Base-by-base conservation (phyloP, 176 grass and related monocot species). In the Paspalum notatum region DNA sequence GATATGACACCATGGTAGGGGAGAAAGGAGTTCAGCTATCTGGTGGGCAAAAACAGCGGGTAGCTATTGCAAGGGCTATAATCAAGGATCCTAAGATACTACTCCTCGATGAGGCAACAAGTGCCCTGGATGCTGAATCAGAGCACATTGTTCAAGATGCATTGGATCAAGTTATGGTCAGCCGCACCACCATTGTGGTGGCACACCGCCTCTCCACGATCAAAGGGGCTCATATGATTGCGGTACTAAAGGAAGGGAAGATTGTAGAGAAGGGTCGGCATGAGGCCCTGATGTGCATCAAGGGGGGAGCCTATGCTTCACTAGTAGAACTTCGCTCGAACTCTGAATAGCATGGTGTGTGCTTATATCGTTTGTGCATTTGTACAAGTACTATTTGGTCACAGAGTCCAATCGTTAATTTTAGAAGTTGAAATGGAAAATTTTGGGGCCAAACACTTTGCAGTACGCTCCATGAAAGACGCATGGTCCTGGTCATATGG, bases 51-150 rank as follows among this genome's bases (percentile, higher is more conserved):
- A 91, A 91, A 62, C 89, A 91, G 18, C 50, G 89, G 1, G 20
- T 91, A 54, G 89, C 89, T 38, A 84, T 91, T 14, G 85, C 89
- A 62, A 84, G 85, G 85, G 89, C 89, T n/a, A 76, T 91, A 16
- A 69, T 87, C 55, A 91, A 91, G 77, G 72, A 91, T 42, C 89
- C 85, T 4, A 86, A 75, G 82, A 72, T 90, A 72, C 80, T 90
- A 12, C 80, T 90, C 24, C 89, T 87, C 45, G 89, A 90, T 66
- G 84, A 87, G 75, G 89, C 89, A 55, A 90, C 89, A 2, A 90
- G 84, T 49, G 89, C 89, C 40, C 75, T 90, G 11, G 84, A 87
- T 38, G 89, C 75, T 0, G 89, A 90, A 82, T 90, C 89, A 10
- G 89, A 87, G 75, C 75, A 38, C 63, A 54, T 87, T 1, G 89